Evolutionary conservation across 371 early-diverging fungal species (phyloP), one percentile per base, ranked within the genome.

Genomic region (Dipsacomyces acuminosporus): DNA sequence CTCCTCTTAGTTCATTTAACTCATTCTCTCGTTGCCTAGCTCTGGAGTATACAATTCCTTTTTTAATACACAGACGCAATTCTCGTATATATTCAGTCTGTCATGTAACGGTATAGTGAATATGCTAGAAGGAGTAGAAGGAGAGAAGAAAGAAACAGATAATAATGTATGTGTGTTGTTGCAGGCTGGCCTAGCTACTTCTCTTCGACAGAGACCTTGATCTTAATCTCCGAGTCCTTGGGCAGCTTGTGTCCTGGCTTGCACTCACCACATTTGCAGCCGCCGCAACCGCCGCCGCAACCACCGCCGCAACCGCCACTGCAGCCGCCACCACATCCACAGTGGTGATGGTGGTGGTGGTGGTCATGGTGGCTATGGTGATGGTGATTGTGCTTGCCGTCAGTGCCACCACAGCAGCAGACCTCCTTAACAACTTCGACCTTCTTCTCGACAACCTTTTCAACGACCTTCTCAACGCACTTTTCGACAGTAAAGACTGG

Each of bases 381-480:
- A 41, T 54, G 47, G 30, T 41, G 43, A 11, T n/a, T 19, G 33
- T 57, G 26, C 19, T 42, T 17, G 34, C 41, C 41, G 30, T 18
- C 34, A 22, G 25, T 24, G 8, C 43, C 54, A 21, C 43, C 59
- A 49, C 63, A 63, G 63, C 63, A 63, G 58, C 63, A 63, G 8
- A 52, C 53, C 38, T 62, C 54, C 53, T 59, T 59, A 36, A 59
- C 13, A 3, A 59, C 58, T 30, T 59, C 51, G 46, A 57, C 59
- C 35, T 59, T 47, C 49, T 54, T 60, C 22, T 51, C 34, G 15
- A 59, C 59, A 19, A 59, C 65, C 52, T 64, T 64, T 40, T 51
- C 52, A 42, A 65, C 65, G 9, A 51, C 65, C 56, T 65, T 65
- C 42, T 65, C 65, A 15, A 65, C 56, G 56, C 65, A 65, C 44